Conservation (phyloP, 495 filamentous ascomycete genomes). For the Pseudotulostoma volvatum region DNA sequence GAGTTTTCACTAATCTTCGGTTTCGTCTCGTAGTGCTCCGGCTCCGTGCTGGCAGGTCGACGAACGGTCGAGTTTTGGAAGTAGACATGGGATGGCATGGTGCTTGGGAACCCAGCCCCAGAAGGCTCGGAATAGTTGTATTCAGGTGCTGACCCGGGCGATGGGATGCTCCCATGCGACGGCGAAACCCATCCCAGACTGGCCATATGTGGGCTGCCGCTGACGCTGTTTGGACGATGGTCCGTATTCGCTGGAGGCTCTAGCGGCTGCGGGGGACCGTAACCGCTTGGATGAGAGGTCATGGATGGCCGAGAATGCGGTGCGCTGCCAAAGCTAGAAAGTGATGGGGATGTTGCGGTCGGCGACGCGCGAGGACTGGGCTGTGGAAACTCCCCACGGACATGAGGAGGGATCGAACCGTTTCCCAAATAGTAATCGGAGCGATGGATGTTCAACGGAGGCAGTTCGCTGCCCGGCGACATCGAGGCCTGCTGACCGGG, state of each 20-base stretch:
- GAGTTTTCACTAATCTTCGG: conserved; percentile 25
- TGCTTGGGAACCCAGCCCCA: conserved; percentile 35
- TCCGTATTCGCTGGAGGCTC: conserved; percentile 76
- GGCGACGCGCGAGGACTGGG: conserved; percentile 55
- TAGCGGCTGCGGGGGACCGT: conserved; percentile 69
- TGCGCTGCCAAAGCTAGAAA: conserved; percentile 38
- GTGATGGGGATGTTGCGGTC: conserved; percentile 40
- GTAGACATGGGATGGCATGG: conserved; percentile 48
- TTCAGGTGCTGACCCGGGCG: conserved; percentile 46
- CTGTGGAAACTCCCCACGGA: conserved; percentile 65
- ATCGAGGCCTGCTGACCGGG: conserved; percentile 63
- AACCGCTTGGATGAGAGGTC: conserved; percentile 70
- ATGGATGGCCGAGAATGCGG: conserved; percentile 43
- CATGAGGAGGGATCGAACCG: conserved; percentile 64
- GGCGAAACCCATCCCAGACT: conserved; percentile 62
- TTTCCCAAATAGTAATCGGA: conserved; percentile 52
- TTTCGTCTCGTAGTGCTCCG: conserved; percentile 49
- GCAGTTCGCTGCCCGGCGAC: conserved; percentile 64
- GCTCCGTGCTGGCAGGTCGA: conserved; percentile 54
- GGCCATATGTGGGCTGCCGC: conserved; percentile 56
- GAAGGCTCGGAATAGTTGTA: conserved; percentile 53
- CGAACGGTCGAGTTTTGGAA: conserved; percentile 46
- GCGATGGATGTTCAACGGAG: conserved; percentile 57
- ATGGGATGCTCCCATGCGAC: conserved; percentile 43
- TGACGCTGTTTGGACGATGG: conserved; percentile 47